Evolutionary conservation across 257 asterid genomes (phyloP), one percentile per base, ranked within the genome.

Genomic region (Lantana camara): DNA sequence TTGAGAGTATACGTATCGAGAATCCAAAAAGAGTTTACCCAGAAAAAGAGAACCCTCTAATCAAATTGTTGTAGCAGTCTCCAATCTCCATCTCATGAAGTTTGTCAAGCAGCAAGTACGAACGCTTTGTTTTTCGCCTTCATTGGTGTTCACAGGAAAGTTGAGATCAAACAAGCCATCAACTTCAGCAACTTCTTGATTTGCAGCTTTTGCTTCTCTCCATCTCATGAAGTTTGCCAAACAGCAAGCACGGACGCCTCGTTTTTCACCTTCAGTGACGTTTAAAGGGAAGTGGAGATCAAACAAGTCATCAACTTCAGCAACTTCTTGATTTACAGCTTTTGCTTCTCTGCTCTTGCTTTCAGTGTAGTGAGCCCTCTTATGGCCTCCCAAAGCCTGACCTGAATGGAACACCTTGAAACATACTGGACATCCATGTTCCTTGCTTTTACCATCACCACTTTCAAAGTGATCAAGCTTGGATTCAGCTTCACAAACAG

Each of bases 341-440:
- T 42, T 7, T 20, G 45, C 48, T 68, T 76, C 85, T 23, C 44
- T 61, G 23, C 16, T 53, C 70, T 57, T 82, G 75, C 49, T 61
- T 3, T 77, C 91, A 9, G 30, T 65, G 72, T 77, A 85, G 51
- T 86, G 96, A 61, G 93, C 93, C 71, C 96, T 86, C 81, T 75
- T 86, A 79, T 92, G 98, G 2, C 96, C 98, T 21, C 96, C 96
- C 74, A 87, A 64, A 41, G 96, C 95, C 56, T 85, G 95, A 8
- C 96, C 98, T 2, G 95, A 81, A 3, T 85, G 9, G 53, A 91
- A 91, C 22, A 80, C 80, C 80, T 80, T 89, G 61, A 79, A 84
- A 78, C 96, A 88, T 7, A 74, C 57, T 1, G 79, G 78, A 50
- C 98, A 91, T 42, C 60, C 71, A 22, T 34, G 73, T 7, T 54